Evolutionary conservation across 75 land plant species (phyloP), one percentile per base, ranked within the genome.

Genomic region (Pinus albicaulis): DNA sequence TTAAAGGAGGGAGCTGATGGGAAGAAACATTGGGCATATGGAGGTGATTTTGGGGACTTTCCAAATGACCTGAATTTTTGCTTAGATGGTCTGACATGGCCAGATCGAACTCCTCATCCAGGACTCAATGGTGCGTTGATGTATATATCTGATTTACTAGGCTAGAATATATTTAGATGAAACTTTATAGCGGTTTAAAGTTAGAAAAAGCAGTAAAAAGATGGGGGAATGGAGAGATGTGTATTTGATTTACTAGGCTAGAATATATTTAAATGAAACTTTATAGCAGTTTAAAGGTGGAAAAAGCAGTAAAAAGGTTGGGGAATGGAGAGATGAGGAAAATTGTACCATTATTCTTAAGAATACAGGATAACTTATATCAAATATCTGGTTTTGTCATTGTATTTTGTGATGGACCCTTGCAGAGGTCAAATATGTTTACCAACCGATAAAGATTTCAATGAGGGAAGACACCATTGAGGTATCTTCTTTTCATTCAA

Each of bases 11-110:
- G 85, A 64, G 73, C 19, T 15, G 85, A 92, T 83, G 92, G 93
- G 62, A 66, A 11, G 10, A 92, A 91, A 66, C 86, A 85, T 52
- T 98, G 99, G 99, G 99, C 99, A 24, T 98, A 98, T 84, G 99
- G 99, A 75, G 99, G 99, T 57, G 98, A 98, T 75, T 98, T 98
- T 85, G 98, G 98, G 16, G 99, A 98, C 82, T 59, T 41, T 8
- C 99, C 99, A 7, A 96, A 95, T 91, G 99, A 98, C 76, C 80
- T 88, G 77, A 98, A 95, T 78, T 98, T 98, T 72, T 98, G 99
- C 77, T 23, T 92, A 55, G 91, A 95, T 82, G 99, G 99, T 7
- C 70, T 98, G 8, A 80, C 73, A 8, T 98, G 99, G 99, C 98
- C 99, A 71, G 98, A 98, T 81, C 80, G 99, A 71, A 91, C 88